A percentile compares a stretch with the other conserved stretches of the same genome.
phyloP scores from a whole-genome alignment of 495 filamentous ascomycete species.

The Hyphodiscus hymeniophilus region DNA sequence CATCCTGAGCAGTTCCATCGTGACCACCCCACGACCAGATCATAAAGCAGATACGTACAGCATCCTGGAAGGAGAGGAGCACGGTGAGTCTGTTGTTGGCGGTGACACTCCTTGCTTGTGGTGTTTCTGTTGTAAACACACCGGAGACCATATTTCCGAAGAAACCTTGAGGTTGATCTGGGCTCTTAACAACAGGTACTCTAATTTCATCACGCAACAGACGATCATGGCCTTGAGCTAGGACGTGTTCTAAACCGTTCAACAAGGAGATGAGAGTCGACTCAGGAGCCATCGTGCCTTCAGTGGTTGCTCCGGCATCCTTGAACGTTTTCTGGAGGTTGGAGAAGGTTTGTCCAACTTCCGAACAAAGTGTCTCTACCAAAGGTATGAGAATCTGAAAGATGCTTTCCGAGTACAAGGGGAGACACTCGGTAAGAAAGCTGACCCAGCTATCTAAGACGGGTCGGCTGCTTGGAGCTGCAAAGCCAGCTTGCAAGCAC shows the following conservation, averaged over 20 bases:
- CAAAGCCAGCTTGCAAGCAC: slow-evolving; percentile 75
- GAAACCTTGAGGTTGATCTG: slow-evolving; percentile 82
- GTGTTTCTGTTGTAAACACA: slow-evolving; percentile 74
- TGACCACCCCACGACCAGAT: slow-evolving; percentile 90
- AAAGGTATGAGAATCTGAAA: slow-evolving; percentile 87
- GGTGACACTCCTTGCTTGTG: slow-evolving; percentile 62
- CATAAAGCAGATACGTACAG: slow-evolving; percentile 78
- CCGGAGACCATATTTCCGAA: slow-evolving; percentile 97
- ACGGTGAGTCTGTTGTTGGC: slow-evolving; percentile 95
- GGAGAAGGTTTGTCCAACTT: slow-evolving; percentile 63
- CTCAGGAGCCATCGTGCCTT: slow-evolving; percentile 43
- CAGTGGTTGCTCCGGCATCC: slow-evolving; percentile 16
- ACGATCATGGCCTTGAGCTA: slow-evolving; percentile 81
- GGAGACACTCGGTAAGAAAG: slow-evolving; percentile 78
- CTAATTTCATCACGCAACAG: slow-evolving; percentile 69
- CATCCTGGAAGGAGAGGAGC: slow-evolving; percentile 92
- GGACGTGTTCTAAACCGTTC: slow-evolving; percentile 81
- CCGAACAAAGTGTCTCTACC: slow-evolving; percentile 76
- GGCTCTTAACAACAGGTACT: slow-evolving; percentile 57
- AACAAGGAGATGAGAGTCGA: slow-evolving; percentile 67
- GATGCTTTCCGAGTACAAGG: slow-evolving; percentile 70
- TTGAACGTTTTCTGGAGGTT: slow-evolving; percentile 51
- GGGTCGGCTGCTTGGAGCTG: slow-evolving; percentile 61
- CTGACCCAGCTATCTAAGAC: slow-evolving; percentile 86
- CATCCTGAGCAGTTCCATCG: slow-evolving; percentile 49